Evolutionary conservation across 768 basidiomycete genomes (phyloP), one percentile per base, ranked within the genome.

Genomic region (Dentipellis sp.): DNA sequence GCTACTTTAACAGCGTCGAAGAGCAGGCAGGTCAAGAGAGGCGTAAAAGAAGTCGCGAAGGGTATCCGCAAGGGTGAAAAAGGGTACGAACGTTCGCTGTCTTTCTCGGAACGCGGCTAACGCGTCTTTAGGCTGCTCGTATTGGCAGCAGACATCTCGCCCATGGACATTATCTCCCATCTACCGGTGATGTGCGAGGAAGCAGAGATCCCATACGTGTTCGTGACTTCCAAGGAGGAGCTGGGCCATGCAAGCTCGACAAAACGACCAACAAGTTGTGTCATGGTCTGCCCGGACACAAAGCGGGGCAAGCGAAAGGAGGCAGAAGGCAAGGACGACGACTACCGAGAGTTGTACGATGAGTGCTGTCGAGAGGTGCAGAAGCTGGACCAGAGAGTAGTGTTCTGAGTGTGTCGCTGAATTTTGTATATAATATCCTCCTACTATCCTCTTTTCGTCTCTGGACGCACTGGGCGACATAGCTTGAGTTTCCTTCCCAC

Each of bases 11-110:
- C 64, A 95, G 93, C 97, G 16, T 94, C 94, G 22, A 97, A 95
- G 70, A 84, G 84, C 40, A 83, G 95, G 58, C 94, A 97, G 70
- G 87, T 98, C 35, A 97, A 97, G 75, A 83, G 97, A 47, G 97
- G 97, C 40, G 95, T 99, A 50, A 98, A 98, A 72, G 97, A 99
- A 71, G 91, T 99, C 36, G 93, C 97, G 46, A 99, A 99, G 71
- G 92, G 92, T 3, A 88, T 99, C 42, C 81, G 94, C 54, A 99
- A 99, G 68, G 94, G 94, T 57, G 95, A 98, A 70, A 93, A 90
- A 76, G 97, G 97, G 92, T 86, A 64, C 58, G 86, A 74, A 16
- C 46, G 45, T 40, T 48, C 49, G 36, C 48, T 36, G 49, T 39
- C 3, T 16, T 3, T 36, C 16, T 19, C 12, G 16, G 14, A 37